Evolutionary conservation across 225 moss, liverwort and hornwort species (phyloP).

Genomic region (Asterella californica): DNA sequence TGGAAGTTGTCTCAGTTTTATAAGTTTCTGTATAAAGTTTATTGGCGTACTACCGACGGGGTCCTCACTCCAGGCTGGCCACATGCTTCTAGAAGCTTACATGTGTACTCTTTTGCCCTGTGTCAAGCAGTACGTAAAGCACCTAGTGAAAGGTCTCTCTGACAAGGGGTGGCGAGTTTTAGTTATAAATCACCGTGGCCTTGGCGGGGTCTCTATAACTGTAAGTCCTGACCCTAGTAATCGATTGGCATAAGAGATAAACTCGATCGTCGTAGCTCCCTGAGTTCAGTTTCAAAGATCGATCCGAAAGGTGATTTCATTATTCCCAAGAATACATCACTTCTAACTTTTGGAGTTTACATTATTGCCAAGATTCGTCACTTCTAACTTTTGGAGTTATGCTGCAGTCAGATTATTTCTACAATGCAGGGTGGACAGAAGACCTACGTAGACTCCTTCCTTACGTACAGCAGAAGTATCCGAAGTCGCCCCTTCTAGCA

Average conservation of each 20-base stretch:
- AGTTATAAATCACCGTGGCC: constrained; percentile 79
- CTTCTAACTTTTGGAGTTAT: constrained; percentile 6
- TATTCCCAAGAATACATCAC: background rate
- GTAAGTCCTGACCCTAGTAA: constrained; percentile 34
- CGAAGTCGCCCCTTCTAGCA: constrained; percentile 68
- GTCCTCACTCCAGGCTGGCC: background rate
- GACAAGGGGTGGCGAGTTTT: constrained; percentile 74
- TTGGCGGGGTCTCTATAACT: constrained; percentile 82
- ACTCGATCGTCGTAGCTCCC: background rate
- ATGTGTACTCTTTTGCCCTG: background rate
- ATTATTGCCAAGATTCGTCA: background rate
- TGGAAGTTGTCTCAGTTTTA: background rate
- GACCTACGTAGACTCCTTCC: constrained; percentile 73
- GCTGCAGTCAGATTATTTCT: constrained; percentile 83
- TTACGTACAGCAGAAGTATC: constrained; percentile 62
- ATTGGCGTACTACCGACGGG: no score
- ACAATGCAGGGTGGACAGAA: constrained; percentile 95
- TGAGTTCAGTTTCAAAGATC: background rate
- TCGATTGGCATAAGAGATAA: background rate
- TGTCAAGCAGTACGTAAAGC: constrained; percentile 73
- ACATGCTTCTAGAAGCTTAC: background rate
- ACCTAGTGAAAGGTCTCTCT: constrained; percentile 56
- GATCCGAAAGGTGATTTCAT: no score
- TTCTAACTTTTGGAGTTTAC: background rate
- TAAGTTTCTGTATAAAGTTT: background rate